Conservation (phyloP, 768 basidiomycete genomes). For the Rhodocollybia butyracea region DNA sequence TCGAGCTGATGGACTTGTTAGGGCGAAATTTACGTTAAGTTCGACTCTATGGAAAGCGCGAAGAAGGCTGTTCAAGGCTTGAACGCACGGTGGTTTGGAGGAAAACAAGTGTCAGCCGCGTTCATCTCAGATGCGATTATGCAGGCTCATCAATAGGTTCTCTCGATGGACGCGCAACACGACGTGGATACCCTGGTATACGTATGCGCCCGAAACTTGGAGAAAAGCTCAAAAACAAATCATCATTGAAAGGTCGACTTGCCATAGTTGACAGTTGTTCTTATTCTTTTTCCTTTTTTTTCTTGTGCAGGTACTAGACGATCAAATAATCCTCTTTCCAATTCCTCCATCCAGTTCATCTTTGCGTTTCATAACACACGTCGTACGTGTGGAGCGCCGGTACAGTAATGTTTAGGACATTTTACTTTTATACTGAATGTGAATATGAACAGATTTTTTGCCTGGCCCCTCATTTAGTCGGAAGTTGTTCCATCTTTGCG, state of each 20-base stretch:
- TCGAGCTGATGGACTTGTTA: conserved; percentile 28
- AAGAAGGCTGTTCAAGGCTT: conserved; percentile 85
- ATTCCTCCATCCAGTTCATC: background rate
- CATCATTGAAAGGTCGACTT: background rate
- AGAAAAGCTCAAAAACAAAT: background rate
- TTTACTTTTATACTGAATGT: conserved; percentile 4
- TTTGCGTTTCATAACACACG: conserved; percentile 3
- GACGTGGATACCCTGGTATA: background rate
- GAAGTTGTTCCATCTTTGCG: background rate
- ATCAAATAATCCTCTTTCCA: background rate
- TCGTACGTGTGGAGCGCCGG: background rate
- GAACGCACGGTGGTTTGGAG: conserved; percentile 97
- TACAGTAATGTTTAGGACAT: conserved; percentile 2
- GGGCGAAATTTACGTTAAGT: conserved; percentile 98
- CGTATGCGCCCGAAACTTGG: background rate
- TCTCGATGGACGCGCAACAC: background rate
- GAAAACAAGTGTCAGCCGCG: conserved; percentile 79
- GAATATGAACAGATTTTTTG: conserved; percentile 7
- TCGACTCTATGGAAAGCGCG: conserved; percentile 73
- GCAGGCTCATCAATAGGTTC: conserved; percentile 77
- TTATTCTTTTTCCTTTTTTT: background rate
- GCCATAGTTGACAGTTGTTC: background rate
- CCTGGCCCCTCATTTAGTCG: background rate
- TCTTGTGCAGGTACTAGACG: conserved; percentile 6
- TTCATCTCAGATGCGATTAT: conserved; percentile 94